Base-by-base conservation (phyloP, 305 asterid species). In the Fraxinus ornus region DNA sequence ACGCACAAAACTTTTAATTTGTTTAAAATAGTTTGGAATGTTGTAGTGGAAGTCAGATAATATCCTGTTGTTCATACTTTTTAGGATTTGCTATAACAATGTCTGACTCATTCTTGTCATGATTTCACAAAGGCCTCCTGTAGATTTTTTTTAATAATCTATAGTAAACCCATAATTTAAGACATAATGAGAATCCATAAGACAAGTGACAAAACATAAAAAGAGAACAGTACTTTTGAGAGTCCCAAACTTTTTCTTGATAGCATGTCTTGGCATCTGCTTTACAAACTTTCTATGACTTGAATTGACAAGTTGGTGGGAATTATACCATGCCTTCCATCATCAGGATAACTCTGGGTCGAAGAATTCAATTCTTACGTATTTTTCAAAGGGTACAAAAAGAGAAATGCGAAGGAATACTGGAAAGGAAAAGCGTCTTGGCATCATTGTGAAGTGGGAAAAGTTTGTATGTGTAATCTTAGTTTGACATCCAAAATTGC, bases 21-120 rank as follows among this genome's bases (percentile, higher is more conserved):
- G 35, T 82, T 81, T 83, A 79, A 41, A 13, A 57, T 77, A 57
- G n/a, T 81, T 71, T 44, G 82, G 87, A 82, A 76, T 75, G 82
- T 78, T 77, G 78, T 70, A 86, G 88, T 88, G 93, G 91, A 86
- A 83, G 85, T 88, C 83, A 81, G 85, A 85, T 75, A 83, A 78
- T 80, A 47, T 84, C 84, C 85, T 88, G 81, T 85, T 80, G 60
- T 82, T 81, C 72, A 78, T 55, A 24, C 83, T 70, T 22, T 86
- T 81, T 86, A 83, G 84, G 88, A 85, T 86, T 83, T 86, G 55
- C 70, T 75, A 39, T 15, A 75, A 44, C 55, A 12, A 44, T 44
- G 55, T 2, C 55, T 44, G 55, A 44, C 55, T 44, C 55, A 44
- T 44, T 44, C 55, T 3, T 49, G 21, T 17, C 60, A 49, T 49